Base-by-base conservation (phyloP, 805 yeast genomes). In the Suhomyces sp. region DNA sequence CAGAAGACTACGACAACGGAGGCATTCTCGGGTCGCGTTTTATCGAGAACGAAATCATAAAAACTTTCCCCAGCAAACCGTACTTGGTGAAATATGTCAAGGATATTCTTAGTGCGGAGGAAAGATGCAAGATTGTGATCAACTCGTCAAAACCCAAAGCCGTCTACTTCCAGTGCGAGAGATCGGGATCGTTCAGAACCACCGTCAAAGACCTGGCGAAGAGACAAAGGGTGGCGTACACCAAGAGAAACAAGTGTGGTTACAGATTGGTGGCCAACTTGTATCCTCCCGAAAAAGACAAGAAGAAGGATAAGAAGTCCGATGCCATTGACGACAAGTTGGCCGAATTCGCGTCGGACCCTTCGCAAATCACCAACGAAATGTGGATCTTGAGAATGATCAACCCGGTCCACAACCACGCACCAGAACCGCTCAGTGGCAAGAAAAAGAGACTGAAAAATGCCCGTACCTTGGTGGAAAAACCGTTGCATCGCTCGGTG, bases 371-470 rank as follows among this genome's bases (percentile, higher is more conserved):
- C 21, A 17, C 41, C 22, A 66, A 63, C 21, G 78, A 74, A 57
- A 71, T 73, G 70, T 75, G 79, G 79, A 71, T 75, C 43, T 73
- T 75, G 59, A 60, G 78, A 51, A 75, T 75, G 79, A 75, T 75
- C 49, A 72, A 71, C 58, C 78, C 78, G 1, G 67, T 67, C 20
- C 79, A 75, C 60, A 75, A 75, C 59, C 79, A 75, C 58, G 65
- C 78, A 1, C 72, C 77, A 13, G 78, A 74, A 60, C 76, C 77
- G 40, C 63, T 63, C 54, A 62, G 62, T 44, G 62, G 64, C 43
- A 55, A 54, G 24, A 73, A 73, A 61, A 74, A 73, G 63, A 61
- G 76, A 55, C 65, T 65, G 52, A 72, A 71, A 61, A 65, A 61
- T 60, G 60, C 75, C 13, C 62, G 78, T 52, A 69, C 76, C 7